A percentile compares a stretch with the other conserved stretches of the same genome.
Evolutionary conservation across 805 yeast species (phyloP).

Genomic region (Metschnikowia kunwiensis): DNA sequence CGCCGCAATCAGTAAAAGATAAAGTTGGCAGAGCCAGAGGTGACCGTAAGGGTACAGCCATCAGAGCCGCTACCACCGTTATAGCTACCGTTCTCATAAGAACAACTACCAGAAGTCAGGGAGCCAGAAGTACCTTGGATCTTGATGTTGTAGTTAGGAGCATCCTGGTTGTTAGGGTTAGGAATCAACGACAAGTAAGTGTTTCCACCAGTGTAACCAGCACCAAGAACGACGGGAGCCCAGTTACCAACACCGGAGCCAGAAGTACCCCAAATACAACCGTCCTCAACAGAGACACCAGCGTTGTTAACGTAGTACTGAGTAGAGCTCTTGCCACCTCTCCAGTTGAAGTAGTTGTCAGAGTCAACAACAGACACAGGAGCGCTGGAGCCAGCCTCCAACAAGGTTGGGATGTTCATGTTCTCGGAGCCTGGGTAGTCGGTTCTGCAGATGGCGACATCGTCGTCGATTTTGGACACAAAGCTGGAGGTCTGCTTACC

Average conservation of each 20-base stretch:
- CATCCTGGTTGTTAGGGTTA: conserved; percentile 62
- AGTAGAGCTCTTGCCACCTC: conserved; percentile 61
- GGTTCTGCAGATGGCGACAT: conserved; percentile 70
- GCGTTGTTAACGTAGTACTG: conserved; percentile 77
- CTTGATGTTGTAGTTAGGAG: conserved; percentile 43
- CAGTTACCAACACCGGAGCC: conserved; percentile 69
- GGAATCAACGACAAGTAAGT: conserved; percentile 73
- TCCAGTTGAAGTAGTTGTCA: conserved; percentile 51
- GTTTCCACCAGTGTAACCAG: conserved; percentile 60
- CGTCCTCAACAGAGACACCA: conserved; percentile 65
- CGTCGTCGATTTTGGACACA: conserved; percentile 46
- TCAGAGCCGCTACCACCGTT: conserved; percentile 20
- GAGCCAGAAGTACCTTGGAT: conserved; percentile 29
- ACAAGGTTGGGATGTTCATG: conserved; percentile 71
- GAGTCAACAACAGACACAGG: conserved; percentile 59
- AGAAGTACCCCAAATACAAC: conserved; percentile 67
- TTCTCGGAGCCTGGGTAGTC: conserved; percentile 83
- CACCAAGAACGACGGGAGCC: conserved; percentile 78
- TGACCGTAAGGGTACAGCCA: conserved; percentile 20
- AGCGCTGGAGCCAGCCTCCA: conserved; percentile 47
- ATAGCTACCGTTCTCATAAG: conserved; percentile 18
- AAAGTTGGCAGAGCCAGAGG: conserved; percentile 19
- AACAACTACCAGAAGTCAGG: conserved; percentile 18
- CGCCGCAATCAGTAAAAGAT: conserved; percentile 18
- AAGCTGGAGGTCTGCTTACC: conserved; percentile 56